phyloP scores from a whole-genome alignment of 139 green algal genomes.

The Monoraphidium neglectum region DNA sequence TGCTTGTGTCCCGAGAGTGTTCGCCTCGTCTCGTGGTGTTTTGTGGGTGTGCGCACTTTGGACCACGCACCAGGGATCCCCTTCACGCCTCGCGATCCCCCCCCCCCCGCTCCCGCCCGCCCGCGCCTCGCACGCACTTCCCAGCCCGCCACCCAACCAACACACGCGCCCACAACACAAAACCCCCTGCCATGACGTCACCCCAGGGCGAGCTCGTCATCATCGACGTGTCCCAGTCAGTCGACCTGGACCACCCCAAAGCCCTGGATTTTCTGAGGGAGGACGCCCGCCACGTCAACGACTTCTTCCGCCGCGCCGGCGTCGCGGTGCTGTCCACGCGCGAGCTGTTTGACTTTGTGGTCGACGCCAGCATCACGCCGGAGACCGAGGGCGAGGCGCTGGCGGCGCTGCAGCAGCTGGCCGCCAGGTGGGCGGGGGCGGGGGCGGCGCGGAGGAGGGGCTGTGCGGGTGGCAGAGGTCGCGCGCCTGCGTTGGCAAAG shows the following conservation, averaged over 20 bases:
- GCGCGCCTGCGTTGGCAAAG: neutral
- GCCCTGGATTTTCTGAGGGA: slow-evolving; percentile 97
- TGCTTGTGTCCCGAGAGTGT: too few relatives aligned
- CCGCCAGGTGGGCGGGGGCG: slow-evolving; percentile 53
- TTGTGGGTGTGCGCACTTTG: too few relatives aligned
- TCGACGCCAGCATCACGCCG: slow-evolving; percentile 86
- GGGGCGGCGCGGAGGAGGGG: neutral
- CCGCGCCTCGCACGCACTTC: too few relatives aligned
- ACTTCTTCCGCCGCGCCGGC: slow-evolving; percentile 82
- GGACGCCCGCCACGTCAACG: slow-evolving; percentile 92
- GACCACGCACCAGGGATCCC: too few relatives aligned
- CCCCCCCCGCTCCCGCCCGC: too few relatives aligned
- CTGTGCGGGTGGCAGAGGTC: neutral
- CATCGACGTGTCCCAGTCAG: slow-evolving; percentile 95
- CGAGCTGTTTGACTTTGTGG: slow-evolving; percentile 98
- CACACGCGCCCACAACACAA: neutral
- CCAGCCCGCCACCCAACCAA: too few relatives aligned
- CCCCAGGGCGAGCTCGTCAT: slow-evolving; percentile 59
- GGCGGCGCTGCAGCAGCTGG: slow-evolving; percentile 72
- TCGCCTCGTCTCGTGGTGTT: too few relatives aligned
- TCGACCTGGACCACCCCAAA: slow-evolving; percentile 98
- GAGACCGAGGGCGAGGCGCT: slow-evolving; percentile 82
- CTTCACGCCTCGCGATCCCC: too few relatives aligned
- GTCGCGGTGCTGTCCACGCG: slow-evolving; percentile 81
- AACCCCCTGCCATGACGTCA: neutral